Percentiles rank a stretch among this genome's conserved stretches.
These are phyloP conservation scores for Hypomyces perniciosus DNA, from an alignment of 2,329 filamentous ascomycete species.

Conservation along the genomic window DNA sequence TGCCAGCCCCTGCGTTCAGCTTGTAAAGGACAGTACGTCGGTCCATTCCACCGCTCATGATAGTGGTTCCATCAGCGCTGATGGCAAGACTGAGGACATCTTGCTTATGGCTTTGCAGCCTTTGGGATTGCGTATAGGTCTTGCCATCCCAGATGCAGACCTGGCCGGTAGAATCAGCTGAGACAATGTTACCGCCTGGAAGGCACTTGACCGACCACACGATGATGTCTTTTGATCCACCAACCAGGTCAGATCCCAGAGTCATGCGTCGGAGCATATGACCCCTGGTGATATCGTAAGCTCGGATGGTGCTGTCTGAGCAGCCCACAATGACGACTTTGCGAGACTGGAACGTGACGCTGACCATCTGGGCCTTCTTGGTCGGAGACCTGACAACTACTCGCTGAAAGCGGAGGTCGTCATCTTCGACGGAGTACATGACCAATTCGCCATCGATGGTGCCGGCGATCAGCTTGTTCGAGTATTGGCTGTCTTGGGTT, in stretches of 20 bases:
- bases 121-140: conserved; percentile 81
- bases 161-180: conserved; percentile 90
- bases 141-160: conserved; percentile 90
- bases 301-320: conserved; percentile 90
- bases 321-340: conserved; percentile 83
- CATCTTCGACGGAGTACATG: conserved; percentile 78
- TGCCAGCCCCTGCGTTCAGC: conserved; percentile 51
- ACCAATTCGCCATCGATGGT: conserved; percentile 89
- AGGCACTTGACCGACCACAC: conserved; percentile 92
- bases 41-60: conserved; percentile 90
- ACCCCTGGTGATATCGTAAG: conserved; percentile 79
- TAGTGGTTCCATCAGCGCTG: conserved; percentile 71
- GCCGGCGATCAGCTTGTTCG: conserved; percentile 68
- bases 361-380: conserved; percentile 84
- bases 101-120: conserved; percentile 79
- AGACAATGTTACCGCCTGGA: conserved; percentile 82
- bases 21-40: conserved; percentile 79
- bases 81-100: conserved; percentile 85
- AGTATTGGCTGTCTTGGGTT: conserved; percentile 29
- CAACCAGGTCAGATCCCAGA: conserved; percentile 69
- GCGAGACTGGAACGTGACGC: conserved; percentile 81
- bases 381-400: conserved; percentile 69
- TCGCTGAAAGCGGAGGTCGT: conserved; percentile 73
- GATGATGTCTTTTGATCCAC: conserved; percentile 76
- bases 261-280: conserved; percentile 75